Base-by-base conservation (phyloP, 176 grass and related monocot species). In the Ananas comosus region DNA sequence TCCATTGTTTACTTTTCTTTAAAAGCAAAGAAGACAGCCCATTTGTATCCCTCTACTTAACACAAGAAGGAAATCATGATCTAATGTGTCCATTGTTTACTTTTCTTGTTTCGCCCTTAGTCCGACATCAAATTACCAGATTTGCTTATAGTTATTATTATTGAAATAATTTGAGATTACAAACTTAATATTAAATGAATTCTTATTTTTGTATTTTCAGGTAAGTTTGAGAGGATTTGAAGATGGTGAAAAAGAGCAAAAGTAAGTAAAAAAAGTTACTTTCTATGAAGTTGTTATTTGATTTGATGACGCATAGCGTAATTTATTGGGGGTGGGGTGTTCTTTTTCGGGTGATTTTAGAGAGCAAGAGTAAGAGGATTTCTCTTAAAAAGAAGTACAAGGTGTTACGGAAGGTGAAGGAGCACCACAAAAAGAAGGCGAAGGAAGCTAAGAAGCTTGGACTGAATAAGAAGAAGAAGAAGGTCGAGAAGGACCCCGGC, bases 371-470 rank as follows among this genome's bases (percentile, higher is more conserved):
- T 76, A 99, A 99, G 87, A 88, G 89, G 50, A 64, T 99, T 0
- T 65, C 89, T 70, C 75, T 91, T 22, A 65, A 63, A n/a, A 81
- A 92, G 75, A 93, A 99, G 72, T 80, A 99, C 82, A 99, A 93
- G 87, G 83, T 99, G 72, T 61, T 93, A 13, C 83, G 74, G 79
- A 93, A 88, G 80, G 94, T 99, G 54, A 90, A 93, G 77, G 89
- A 93, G 75, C 89, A 91, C 89, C 94, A 99, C 78, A 93, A 80
- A 75, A 93, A 99, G 87, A 99, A 99, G 82, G 94, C 88, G 4
- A 86, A 84, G 72, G 86, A 53, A 72, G 87, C 67, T 66, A 82
- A 85, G 69, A 77, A 77, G 68, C 86, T 85, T 10, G 78, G 83
- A 7, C 16, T 85, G 12, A 52, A 74, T 13, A 72, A 72, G 59